Conservation (phyloP, 2,329 filamentous ascomycete genomes). For the Beauveria bassiana region DNA sequence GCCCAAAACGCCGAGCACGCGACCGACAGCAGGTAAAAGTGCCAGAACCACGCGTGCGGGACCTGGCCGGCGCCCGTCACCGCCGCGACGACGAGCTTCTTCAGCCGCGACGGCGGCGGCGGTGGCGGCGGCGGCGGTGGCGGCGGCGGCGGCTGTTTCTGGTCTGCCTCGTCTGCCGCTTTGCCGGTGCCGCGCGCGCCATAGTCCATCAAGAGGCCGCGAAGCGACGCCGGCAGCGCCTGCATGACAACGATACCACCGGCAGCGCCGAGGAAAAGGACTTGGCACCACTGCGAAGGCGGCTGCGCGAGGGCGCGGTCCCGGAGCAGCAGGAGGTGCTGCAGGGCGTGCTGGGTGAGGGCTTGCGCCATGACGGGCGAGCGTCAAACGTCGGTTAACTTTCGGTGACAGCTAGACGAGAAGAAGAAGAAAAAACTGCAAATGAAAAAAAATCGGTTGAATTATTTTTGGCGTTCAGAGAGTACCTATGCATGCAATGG, state of each 20-base stretch:
- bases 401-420: background rate
- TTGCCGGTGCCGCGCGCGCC: constrained; percentile 34
- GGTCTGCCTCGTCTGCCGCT: constrained; percentile 4
- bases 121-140: background rate
- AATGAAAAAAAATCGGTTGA: too few relatives aligned
- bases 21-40: constrained; percentile 75
- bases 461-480: too few relatives aligned
- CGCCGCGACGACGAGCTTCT: constrained; percentile 25
- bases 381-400: background rate
- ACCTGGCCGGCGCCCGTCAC: constrained; percentile 44
- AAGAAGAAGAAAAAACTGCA: too few relatives aligned
- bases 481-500: background rate
- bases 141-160: background rate
- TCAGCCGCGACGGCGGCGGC: constrained; percentile 12
- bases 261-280: constrained; percentile 38
- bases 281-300: constrained; percentile 33
- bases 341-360: background rate
- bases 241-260: constrained; percentile 34
- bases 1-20: constrained; percentile 68
- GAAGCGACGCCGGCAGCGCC: constrained; percentile 35
- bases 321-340: background rate
- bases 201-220: constrained; percentile 40
- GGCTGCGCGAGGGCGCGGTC: constrained; percentile 10
- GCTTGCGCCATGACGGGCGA: background rate
- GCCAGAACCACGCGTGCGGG: constrained; percentile 81